Evolutionary conservation across 2,329 filamentous ascomycete species (phyloP), one percentile per base, ranked within the genome.

Genomic region (Aureobasidium leucospermi): DNA sequence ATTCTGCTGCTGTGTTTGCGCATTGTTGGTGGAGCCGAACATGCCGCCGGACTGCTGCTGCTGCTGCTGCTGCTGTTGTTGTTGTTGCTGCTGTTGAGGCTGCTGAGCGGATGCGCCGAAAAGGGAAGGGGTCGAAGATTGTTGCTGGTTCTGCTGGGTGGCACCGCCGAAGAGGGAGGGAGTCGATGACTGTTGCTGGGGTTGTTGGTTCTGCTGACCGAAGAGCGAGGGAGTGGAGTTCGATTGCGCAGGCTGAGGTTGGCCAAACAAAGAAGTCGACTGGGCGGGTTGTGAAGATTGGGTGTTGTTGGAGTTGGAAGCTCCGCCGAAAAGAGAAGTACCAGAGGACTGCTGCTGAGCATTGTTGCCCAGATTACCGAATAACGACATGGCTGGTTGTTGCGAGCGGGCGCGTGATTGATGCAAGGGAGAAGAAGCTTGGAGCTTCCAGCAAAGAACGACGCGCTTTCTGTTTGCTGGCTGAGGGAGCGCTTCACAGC

Each of bases 51-150:
- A 73, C 42, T 69, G 69, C 55, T 76, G 71, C 43, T 70, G 70
- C 42, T 74, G 73, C 48, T 75, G 75, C 42, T 69, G 69, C 52
- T 76, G 71, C 43, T 70, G 70, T 41, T 74, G 73, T 48, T 75
- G 47, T 28, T 36, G 31, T 28, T 42, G 39, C 39, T 42, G 39
- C 19, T 49, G 47, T 9, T 49, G 47, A 49, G 47, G 47, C 19
- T 49, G 61, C 58, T 65, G 55, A 49, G 51, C 34, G 29, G 53
- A 47, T 10, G 49, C 55, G 45, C 64, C 65, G 46, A 67, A 65
- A 9, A 67, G 51, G 32, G 63, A 63, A 29, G 28, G 62, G 23
- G 36, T 60, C 52, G 53, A 64, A 63, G 19, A 59, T 29, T 36
- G 59, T 56, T 63, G 53, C 31, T 36, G 58, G 8, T 48, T 57